These are phyloP conservation scores for Tarenaya hassleriana DNA, from an alignment of 345 rosid genomes.

Conservation along the genomic window DNA sequence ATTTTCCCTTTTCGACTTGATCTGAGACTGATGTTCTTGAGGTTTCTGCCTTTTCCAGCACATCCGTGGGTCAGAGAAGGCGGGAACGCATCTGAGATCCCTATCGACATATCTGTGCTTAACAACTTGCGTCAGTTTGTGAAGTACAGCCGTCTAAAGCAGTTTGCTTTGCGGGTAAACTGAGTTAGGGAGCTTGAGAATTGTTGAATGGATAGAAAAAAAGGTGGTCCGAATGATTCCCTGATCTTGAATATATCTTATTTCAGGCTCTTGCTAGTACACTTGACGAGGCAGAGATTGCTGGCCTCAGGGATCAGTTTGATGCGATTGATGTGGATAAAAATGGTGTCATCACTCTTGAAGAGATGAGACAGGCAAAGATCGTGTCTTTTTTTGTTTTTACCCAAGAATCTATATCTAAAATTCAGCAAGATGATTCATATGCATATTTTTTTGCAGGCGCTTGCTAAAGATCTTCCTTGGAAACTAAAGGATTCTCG, in stretches of 20 bases:
- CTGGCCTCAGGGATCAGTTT: slow-evolving; percentile 88
- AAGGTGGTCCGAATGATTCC: no score
- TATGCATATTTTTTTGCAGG: slow-evolving; percentile 37
- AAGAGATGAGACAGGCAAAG: slow-evolving; percentile 89
- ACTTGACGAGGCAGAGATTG: slow-evolving; percentile 70
- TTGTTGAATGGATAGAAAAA: no score
- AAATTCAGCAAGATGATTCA: no score
- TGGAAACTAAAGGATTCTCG: slow-evolving; percentile 86
- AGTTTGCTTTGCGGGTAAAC: slow-evolving; percentile 73
- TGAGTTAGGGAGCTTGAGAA: not conserved
- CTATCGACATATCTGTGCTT: slow-evolving; percentile 81
- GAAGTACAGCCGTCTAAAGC: slow-evolving; percentile 78
- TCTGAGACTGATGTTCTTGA: not conserved
- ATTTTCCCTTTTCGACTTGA: not conserved
- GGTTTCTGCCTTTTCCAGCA: slow-evolving; percentile 29
- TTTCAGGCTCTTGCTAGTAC: slow-evolving; percentile 89
- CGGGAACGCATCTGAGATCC: slow-evolving; percentile 81
- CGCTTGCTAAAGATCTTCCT: slow-evolving; percentile 98
- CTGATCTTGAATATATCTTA: no score
- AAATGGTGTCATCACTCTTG: slow-evolving; percentile 92
- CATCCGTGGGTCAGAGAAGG: slow-evolving; percentile 96
- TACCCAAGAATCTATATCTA: not conserved
- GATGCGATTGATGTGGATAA: slow-evolving; percentile 96
- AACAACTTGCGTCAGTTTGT: slow-evolving; percentile 80
- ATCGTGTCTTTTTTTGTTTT: not conserved